Evolutionary conservation across 2,329 filamentous ascomycete species (phyloP).

Genomic region (Meredithiella fracta): DNA sequence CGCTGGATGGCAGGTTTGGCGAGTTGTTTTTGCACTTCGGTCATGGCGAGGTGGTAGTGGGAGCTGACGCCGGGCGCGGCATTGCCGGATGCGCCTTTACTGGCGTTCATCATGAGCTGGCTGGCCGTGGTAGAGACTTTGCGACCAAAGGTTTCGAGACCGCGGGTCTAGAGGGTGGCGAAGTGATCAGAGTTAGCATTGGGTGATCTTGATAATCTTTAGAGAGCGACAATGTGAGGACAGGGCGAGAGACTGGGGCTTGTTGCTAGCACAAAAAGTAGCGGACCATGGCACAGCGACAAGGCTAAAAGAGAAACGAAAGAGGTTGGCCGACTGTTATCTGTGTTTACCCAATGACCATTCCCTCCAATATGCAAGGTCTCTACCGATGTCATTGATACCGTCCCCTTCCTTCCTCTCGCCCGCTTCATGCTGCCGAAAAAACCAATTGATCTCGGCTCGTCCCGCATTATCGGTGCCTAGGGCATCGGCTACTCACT

Average conservation of each 20-base stretch:
- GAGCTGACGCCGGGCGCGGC: conserved; percentile 29
- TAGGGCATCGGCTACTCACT: conserved; percentile 4
- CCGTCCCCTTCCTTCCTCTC: not conserved
- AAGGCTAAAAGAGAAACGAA: too few species aligned
- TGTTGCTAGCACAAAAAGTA: too few species aligned
- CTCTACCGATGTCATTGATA: not conserved
- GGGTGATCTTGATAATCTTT: not conserved
- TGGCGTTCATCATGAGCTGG: conserved; percentile 61
- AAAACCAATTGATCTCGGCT: not conserved
- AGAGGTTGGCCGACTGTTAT: too few species aligned
- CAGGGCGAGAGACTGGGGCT: too few species aligned
- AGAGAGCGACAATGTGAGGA: not conserved
- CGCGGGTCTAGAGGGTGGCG: conserved; percentile 46
- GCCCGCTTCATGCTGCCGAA: not conserved
- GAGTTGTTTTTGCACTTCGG: conserved; percentile 76
- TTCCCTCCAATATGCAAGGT: not conserved
- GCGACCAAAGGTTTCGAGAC: conserved; percentile 79
- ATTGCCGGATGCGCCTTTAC: conserved; percentile 25
- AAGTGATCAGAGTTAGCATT: conserved; percentile 2
- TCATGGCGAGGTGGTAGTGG: conserved; percentile 69
- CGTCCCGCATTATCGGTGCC: not conserved
- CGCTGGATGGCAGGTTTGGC: conserved; percentile 70
- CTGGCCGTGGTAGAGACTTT: conserved; percentile 90
- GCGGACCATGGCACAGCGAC: too few species aligned
- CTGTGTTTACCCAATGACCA: not conserved